A percentile compares a stretch with the other conserved stretches of the same genome.
phyloP scores from a whole-genome alignment of 371 early-diverging fungal genomes.

The Amoeboaphelidium protococcarum region DNA sequence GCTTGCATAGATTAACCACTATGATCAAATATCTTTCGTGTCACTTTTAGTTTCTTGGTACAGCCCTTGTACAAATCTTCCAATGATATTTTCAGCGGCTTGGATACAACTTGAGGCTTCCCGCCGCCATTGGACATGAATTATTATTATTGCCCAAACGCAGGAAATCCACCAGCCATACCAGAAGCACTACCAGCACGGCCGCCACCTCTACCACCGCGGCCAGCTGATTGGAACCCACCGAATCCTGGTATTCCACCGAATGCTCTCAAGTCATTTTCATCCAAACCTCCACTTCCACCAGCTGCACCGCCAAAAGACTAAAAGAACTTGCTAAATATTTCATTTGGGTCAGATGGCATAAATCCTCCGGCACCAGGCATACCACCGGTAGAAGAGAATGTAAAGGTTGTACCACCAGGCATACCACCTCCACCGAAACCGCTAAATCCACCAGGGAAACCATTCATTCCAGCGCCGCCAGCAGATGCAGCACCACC shows the following conservation, averaged over 20 bases:
- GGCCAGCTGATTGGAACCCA: neutral
- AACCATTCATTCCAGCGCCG: slow-evolving; percentile 18
- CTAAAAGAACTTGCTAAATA: slow-evolving; percentile 62
- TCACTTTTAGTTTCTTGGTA: slow-evolving; percentile 78
- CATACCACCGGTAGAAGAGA: slow-evolving; percentile 22
- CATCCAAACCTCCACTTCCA: slow-evolving; percentile 4
- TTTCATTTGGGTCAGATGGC: slow-evolving; percentile 72
- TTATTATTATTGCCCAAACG: too few relatives aligned
- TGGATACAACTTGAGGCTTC: neutral
- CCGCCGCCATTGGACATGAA: too few relatives aligned
- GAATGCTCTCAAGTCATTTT: neutral
- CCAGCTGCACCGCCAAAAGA: slow-evolving; percentile 24
- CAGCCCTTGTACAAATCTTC: slow-evolving; percentile 81
- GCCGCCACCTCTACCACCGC: neutral
- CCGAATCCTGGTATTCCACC: slow-evolving; percentile 3
- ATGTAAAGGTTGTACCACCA: slow-evolving; percentile 24
- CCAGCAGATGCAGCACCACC: slow-evolving; percentile 16
- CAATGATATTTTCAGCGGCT: slow-evolving; percentile 29
- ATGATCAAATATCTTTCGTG: slow-evolving; percentile 33
- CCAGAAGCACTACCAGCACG: neutral
- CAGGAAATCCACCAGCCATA: too few relatives aligned
- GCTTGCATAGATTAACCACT: slow-evolving; percentile 19
- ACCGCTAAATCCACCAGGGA: slow-evolving; percentile 16
- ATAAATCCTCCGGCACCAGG: slow-evolving; percentile 24
- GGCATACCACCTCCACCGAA: slow-evolving; percentile 11